These are phyloP conservation scores for Endothia cerciana DNA, from an alignment of 2,329 filamentous ascomycete species.

Conservation along the genomic window DNA sequence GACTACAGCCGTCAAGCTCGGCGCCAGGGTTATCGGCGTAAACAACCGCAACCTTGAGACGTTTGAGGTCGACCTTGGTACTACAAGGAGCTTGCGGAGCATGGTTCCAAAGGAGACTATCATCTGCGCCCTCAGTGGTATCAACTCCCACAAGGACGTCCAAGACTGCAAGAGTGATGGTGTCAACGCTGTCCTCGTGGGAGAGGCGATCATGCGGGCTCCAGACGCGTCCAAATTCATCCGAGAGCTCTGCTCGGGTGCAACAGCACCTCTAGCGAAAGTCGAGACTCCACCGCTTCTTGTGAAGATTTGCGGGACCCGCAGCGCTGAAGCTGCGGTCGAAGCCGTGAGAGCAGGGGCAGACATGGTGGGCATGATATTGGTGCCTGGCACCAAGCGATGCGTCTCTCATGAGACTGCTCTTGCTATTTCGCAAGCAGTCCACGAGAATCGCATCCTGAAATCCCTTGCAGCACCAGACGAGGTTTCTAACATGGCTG, in stretches of 20 bases:
- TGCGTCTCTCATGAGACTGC: constrained; percentile 80
- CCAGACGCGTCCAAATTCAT: constrained; percentile 84
- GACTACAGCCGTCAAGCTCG: constrained; percentile 81
- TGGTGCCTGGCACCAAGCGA: constrained; percentile 80
- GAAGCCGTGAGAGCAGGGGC: constrained; percentile 84
- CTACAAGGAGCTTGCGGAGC: constrained; percentile 83
- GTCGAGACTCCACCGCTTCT: constrained; percentile 56
- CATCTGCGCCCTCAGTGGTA: constrained; percentile 92
- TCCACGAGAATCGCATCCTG: constrained; percentile 56
- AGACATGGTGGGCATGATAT: constrained; percentile 90
- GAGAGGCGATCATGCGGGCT: constrained; percentile 94
- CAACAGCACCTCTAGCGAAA: constrained; percentile 41
- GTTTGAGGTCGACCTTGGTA: constrained; percentile 94
- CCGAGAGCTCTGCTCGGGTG: constrained; percentile 73
- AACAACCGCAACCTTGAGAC: constrained; percentile 97
- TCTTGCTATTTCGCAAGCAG: constrained; percentile 75
- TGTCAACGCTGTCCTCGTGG: constrained; percentile 90
- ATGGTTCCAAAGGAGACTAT: constrained; percentile 85
- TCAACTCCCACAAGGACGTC: constrained; percentile 87
- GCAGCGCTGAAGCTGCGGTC: constrained; percentile 77
- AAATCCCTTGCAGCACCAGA: not conserved
- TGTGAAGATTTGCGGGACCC: constrained; percentile 95
- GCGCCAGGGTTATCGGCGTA: constrained; percentile 90
- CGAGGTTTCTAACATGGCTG: constrained; percentile 44
- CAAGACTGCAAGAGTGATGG: constrained; percentile 85